A percentile compares a stretch with the other conserved stretches of the same genome.
Evolutionary conservation across 305 asterid species (phyloP).

Genomic region (Fraxinus angustifolia): DNA sequence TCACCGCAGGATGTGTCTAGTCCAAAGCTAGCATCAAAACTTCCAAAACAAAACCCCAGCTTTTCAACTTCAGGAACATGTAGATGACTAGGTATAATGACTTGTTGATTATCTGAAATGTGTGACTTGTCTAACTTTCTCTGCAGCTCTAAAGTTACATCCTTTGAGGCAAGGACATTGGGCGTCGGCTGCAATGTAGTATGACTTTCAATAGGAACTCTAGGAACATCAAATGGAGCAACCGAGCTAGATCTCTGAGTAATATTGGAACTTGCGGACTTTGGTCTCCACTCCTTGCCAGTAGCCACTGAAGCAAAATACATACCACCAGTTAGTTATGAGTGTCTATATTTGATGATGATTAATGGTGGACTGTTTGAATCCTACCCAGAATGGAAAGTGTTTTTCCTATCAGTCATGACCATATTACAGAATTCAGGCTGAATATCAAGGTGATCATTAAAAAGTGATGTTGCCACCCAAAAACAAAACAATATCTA

Average conservation of each 20-base stretch:
- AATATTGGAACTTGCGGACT: constrained; percentile 49
- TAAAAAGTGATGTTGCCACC: constrained; percentile 7
- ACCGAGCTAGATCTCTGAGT: constrained; percentile 39
- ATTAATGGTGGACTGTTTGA: background rate
- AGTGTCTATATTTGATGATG: background rate
- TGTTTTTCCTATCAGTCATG: constrained; percentile 5
- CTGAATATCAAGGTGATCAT: constrained; percentile 11
- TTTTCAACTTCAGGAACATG: constrained; percentile 83
- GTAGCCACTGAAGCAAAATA: constrained; percentile 50
- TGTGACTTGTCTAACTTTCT: constrained; percentile 56
- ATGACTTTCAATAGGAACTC: constrained; percentile 42
- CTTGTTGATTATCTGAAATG: constrained; percentile 66
- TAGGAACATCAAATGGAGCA: constrained; percentile 46
- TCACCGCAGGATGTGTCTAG: constrained; percentile 44
- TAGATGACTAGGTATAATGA: constrained; percentile 75
- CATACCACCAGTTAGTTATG: background rate
- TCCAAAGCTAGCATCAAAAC: constrained; percentile 71
- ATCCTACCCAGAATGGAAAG: constrained; percentile 4
- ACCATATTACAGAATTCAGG: constrained; percentile 7
- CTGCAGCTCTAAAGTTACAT: constrained; percentile 54
- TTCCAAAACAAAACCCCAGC: constrained; percentile 92
- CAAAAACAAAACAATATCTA: constrained; percentile 1
- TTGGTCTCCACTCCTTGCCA: constrained; percentile 89
- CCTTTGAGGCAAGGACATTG: constrained; percentile 41
- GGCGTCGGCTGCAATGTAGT: constrained; percentile 35